A percentile compares a stretch with the other conserved stretches of the same genome.
Evolutionary conservation across 495 filamentous ascomycete genomes (phyloP).

Genomic region (Tuber umbilicatum): DNA sequence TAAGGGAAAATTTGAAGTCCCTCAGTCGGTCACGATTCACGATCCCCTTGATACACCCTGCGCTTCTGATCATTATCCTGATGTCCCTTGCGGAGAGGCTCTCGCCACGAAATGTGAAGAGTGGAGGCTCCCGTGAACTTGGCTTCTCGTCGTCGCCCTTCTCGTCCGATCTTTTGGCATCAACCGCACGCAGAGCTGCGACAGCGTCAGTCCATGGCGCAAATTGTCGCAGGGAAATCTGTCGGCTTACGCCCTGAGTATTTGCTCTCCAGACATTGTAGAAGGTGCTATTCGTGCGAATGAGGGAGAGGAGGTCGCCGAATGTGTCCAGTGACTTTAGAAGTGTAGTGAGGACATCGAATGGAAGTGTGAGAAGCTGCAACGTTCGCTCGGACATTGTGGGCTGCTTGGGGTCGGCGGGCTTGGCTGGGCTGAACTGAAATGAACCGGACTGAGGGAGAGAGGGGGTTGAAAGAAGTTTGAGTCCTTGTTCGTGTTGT

Average conservation of each 20-base stretch:
- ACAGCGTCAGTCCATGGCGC: not conserved
- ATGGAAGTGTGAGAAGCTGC: not conserved
- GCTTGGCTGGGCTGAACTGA: not conserved
- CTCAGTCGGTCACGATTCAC: not conserved
- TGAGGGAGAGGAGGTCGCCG: not conserved
- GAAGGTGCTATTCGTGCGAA: not conserved
- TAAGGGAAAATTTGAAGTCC: not conserved
- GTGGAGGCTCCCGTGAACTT: not conserved
- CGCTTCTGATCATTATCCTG: not conserved
- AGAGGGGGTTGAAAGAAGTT: not conserved
- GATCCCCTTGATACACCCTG: not conserved
- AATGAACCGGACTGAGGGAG: not conserved
- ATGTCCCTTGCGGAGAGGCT: not conserved
- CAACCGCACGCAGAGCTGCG: not conserved
- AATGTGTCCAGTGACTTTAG: not conserved
- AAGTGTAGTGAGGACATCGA: not conserved
- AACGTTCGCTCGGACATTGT: not conserved
- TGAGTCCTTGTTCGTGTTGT: not conserved
- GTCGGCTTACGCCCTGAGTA: not conserved
- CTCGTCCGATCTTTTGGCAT: not conserved
- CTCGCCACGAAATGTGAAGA: not conserved
- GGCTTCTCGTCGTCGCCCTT: not conserved
- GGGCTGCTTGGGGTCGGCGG: not conserved
- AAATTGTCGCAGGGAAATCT: not conserved
- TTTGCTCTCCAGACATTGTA: not conserved